phyloP scores from a whole-genome alignment of 495 filamentous ascomycete species.

The Trichoderma virens region DNA sequence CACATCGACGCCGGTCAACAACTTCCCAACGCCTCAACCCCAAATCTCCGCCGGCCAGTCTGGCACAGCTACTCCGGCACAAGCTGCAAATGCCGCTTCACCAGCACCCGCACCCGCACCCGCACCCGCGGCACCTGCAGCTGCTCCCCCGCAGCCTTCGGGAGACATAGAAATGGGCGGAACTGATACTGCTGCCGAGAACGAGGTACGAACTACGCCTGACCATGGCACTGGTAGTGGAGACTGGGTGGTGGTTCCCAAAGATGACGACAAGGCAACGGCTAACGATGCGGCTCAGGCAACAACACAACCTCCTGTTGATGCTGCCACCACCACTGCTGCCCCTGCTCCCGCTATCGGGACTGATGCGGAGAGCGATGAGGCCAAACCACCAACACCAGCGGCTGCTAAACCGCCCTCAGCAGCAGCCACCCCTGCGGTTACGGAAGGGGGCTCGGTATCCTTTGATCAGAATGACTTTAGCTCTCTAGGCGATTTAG shows the following conservation, averaged over 20 bases:
- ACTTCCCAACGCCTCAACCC: slow-evolving; percentile 38
- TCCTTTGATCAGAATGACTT: slow-evolving; percentile 44
- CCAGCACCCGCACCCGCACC: slow-evolving; percentile 24
- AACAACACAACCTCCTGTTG: not conserved
- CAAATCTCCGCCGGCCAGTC: slow-evolving; percentile 35
- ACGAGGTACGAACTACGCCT: slow-evolving; percentile 20
- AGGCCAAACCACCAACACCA: slow-evolving; percentile 10
- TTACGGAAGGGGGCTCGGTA: slow-evolving; percentile 15
- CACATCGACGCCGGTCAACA: slow-evolving; percentile 41
- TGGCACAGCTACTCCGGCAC: slow-evolving; percentile 35
- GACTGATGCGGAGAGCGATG: slow-evolving; percentile 15
- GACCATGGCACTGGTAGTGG: slow-evolving; percentile 38
- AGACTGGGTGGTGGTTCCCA: slow-evolving; percentile 50
- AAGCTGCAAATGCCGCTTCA: slow-evolving; percentile 23
- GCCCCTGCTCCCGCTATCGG: slow-evolving; percentile 4
- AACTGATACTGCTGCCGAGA: slow-evolving; percentile 16
- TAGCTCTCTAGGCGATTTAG: slow-evolving; percentile 44
- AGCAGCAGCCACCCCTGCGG: slow-evolving; percentile 30
- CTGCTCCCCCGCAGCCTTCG: slow-evolving; percentile 22
- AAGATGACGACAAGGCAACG: slow-evolving; percentile 25
- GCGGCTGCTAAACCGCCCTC: slow-evolving; percentile 26
- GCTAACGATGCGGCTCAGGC: slow-evolving; percentile 2
- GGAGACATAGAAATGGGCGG: slow-evolving; percentile 32
- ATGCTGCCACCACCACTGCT: slow-evolving; percentile 11
- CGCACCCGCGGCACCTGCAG: slow-evolving; percentile 16